These are phyloP conservation scores for Quercus dentata DNA, from an alignment of 306 rosid species.

Conservation along the genomic window DNA sequence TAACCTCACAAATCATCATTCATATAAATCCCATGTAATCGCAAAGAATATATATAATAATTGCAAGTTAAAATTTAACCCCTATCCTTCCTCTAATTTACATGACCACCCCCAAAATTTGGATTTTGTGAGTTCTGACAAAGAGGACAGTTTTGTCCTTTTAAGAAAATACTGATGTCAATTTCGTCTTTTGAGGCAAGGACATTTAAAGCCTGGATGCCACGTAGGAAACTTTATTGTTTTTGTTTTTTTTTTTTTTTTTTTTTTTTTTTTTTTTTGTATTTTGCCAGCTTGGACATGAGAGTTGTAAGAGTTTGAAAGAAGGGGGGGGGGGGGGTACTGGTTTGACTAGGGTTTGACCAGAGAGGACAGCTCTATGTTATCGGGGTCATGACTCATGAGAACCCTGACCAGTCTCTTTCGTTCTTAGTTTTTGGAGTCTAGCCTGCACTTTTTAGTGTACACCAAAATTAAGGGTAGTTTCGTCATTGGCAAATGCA, in stretches of 20 bases:
- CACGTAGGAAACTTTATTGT: neutral
- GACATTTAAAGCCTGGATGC: neutral
- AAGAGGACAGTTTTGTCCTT: slow-evolving; percentile 25
- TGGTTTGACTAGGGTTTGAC: slow-evolving; percentile 30
- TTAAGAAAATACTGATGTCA: neutral
- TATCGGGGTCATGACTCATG: slow-evolving; percentile 6
- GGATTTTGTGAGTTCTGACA: neutral
- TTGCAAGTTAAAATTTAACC: neutral
- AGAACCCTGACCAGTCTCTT: slow-evolving; percentile 22
- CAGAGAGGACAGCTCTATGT: slow-evolving; percentile 11
- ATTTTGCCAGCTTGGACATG: slow-evolving; percentile 12
- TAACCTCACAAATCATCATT: neutral
- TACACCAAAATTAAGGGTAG: neutral
- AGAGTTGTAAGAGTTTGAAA: neutral
- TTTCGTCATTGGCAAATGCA: neutral
- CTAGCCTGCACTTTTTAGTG: slow-evolving; percentile 32
- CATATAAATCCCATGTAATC: slow-evolving; percentile 12
- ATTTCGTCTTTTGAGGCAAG: slow-evolving; percentile 5
- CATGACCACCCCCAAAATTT: neutral
- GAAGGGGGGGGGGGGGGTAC: neutral
- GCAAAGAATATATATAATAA: neutral
- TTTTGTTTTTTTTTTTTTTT: neutral
- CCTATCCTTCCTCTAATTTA: neutral
- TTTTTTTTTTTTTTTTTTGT: neutral
- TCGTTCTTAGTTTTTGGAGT: slow-evolving; percentile 33